Base-by-base conservation (phyloP, 148 eudicot species). In the Chenopodium quinoa region DNA sequence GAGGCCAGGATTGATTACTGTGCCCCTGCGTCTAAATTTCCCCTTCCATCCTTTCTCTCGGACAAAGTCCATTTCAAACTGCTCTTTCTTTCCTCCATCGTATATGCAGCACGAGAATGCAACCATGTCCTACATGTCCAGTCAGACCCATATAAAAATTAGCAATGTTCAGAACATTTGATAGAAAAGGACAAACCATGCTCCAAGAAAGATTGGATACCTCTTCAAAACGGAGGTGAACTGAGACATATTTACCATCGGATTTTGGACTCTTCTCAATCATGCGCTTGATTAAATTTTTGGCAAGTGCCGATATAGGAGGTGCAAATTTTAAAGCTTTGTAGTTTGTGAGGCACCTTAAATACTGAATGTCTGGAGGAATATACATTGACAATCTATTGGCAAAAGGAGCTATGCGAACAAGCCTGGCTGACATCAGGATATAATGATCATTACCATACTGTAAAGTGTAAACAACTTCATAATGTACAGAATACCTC, bases 221-320 rank as follows among this genome's bases (percentile, higher is more conserved):
- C 98, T 94, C 98, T 86, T 94, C 97, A 85, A 94, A 94, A 14
- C 98, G 94, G 76, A 94, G 97, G 84, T 94, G 98, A 73, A 94
- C 80, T 14, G 98, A 90, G 65, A 92, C 84, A 74, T 92, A 94
- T 81, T 90, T 91, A 68, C 98, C 93, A 19, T 86, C 86, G 31
- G 85, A 81, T 74, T 47, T 81, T 72, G 87, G 75, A 83, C 93
- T 94, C 89, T 86, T 90, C 68, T 80, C 81, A 78, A 82, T 86
- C 92, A 94, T 90, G 73, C 90, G 77, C 66, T 85, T 87, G 76
- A 92, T 86, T 73, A 94, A 32, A 75, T 80, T 80, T 44, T 84
- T 88, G 19, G 92, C 97, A 68, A 94, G 88, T 65, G 81, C 76
- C 79, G 88, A 88, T 32, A 94, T 92, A 60, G 93, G 84, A 69